Conservation (phyloP, 768 basidiomycete genomes). For the Psilocybe cyanescens region DNA sequence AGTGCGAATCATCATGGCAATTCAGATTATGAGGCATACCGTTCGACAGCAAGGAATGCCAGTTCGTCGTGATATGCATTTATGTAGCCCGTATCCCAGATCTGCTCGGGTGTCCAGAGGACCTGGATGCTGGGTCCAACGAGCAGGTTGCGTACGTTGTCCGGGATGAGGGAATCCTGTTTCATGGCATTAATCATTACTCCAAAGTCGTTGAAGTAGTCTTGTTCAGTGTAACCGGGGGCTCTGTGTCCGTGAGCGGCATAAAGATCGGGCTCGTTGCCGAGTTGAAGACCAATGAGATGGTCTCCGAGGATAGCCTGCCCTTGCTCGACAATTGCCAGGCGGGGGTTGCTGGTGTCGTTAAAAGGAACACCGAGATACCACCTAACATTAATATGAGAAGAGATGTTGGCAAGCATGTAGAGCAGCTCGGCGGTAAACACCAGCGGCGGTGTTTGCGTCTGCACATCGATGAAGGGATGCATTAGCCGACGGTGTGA, state of each 20-base stretch:
- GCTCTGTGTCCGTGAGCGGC: slow-evolving; percentile 43
- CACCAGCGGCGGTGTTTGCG: slow-evolving; percentile 69
- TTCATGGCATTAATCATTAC: slow-evolving; percentile 47
- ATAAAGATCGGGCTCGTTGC: slow-evolving; percentile 70
- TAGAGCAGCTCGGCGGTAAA: slow-evolving; percentile 71
- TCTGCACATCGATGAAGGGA: slow-evolving; percentile 34
- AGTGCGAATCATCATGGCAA: neutral
- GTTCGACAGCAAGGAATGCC: slow-evolving; percentile 57
- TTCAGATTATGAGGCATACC: slow-evolving; percentile 37
- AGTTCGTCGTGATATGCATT: slow-evolving; percentile 42
- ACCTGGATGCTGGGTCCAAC: slow-evolving; percentile 60
- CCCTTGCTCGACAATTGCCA: slow-evolving; percentile 61
- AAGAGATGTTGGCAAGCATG: slow-evolving; percentile 65
- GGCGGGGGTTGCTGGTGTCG: slow-evolving; percentile 55
- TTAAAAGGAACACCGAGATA: slow-evolving; percentile 74
- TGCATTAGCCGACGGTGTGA: neutral
- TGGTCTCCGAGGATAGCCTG: slow-evolving; percentile 68
- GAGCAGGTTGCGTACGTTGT: slow-evolving; percentile 44
- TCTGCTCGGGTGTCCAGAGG: slow-evolving; percentile 54
- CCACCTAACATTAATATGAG: slow-evolving; percentile 67
- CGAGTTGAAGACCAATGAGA: slow-evolving; percentile 71
- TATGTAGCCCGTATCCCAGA: slow-evolving; percentile 60
- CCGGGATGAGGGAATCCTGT: slow-evolving; percentile 35
- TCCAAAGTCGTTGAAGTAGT: slow-evolving; percentile 62
- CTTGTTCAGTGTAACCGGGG: slow-evolving; percentile 37